Conservation (phyloP, 192 early-diverging fungal genomes). For the Podila clonocystis region DNA sequence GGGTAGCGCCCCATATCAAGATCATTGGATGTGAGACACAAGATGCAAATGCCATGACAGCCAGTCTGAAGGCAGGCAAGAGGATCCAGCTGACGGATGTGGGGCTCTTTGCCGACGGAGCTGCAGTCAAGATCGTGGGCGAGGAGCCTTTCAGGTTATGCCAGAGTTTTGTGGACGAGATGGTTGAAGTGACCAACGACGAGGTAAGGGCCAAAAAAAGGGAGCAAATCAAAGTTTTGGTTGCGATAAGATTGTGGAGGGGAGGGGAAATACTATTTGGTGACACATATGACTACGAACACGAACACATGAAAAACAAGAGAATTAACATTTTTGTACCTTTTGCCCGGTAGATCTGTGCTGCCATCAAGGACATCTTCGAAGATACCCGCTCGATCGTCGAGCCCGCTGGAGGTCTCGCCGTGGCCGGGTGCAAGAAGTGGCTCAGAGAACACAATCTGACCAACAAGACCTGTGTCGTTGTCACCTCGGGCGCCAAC, state of each 20-base stretch:
- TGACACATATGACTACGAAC: not conserved
- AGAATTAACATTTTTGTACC: not conserved
- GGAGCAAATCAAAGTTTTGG: not conserved
- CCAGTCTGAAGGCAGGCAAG: slow-evolving; percentile 72
- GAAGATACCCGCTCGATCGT: slow-evolving; percentile 94
- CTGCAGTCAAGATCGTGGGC: slow-evolving; percentile 93
- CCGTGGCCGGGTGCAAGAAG: slow-evolving; percentile 88
- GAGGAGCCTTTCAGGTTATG: slow-evolving; percentile 89
- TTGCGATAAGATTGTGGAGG: too few relatives aligned
- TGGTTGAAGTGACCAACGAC: slow-evolving; percentile 91
- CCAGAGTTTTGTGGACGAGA: slow-evolving; percentile 85
- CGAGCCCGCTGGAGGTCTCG: slow-evolving; percentile 95
- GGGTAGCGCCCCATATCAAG: slow-evolving; percentile 86
- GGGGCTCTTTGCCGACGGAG: slow-evolving; percentile 97
- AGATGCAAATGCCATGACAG: slow-evolving; percentile 91
- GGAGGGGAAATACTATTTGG: not conserved
- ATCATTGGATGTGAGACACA: slow-evolving; percentile 93
- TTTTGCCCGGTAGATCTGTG: slow-evolving; percentile 73
- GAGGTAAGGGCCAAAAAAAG: slow-evolving; percentile 57
- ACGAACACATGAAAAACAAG: too few relatives aligned
- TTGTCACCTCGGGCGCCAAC: slow-evolving; percentile 93
- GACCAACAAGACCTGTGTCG: slow-evolving; percentile 73
- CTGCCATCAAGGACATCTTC: slow-evolving; percentile 90
- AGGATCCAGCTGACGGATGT: slow-evolving; percentile 81
- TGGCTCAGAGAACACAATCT: slow-evolving; percentile 68